These are phyloP conservation scores for Suillus sp. DNA, from an alignment of 768 basidiomycete species.

Conservation along the genomic window DNA sequence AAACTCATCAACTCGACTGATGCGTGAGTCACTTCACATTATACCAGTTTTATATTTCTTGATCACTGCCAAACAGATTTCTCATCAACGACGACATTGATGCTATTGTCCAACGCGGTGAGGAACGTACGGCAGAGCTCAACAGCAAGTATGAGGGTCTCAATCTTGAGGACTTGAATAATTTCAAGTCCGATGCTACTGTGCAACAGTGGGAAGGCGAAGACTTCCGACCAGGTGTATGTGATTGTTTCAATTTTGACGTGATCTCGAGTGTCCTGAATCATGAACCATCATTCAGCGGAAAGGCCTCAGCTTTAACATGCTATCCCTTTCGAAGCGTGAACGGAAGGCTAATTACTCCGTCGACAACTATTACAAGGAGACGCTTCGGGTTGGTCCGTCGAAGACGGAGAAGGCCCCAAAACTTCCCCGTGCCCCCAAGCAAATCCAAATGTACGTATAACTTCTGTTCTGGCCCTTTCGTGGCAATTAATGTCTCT, in stretches of 20 bases:
- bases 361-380: constrained; percentile 94
- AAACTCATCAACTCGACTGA: constrained; percentile 86
- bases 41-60: constrained; percentile 9
- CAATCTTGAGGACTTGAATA: constrained; percentile 92
- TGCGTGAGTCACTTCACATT: constrained; percentile 49
- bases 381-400: constrained; percentile 78
- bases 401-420: constrained; percentile 81
- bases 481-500: neutral
- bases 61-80: constrained; percentile 43
- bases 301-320: constrained; percentile 71
- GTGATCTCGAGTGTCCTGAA: constrained; percentile 9
- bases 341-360: constrained; percentile 95
- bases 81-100: constrained; percentile 91
- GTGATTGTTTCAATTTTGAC: constrained; percentile 21
- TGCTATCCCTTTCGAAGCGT: constrained; percentile 87
- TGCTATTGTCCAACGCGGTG: constrained; percentile 87
- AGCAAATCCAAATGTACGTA: constrained; percentile 80
- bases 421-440: constrained; percentile 83
- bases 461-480: neutral
- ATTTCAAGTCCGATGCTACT: constrained; percentile 93
- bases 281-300: constrained; percentile 40
- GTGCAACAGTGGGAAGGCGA: constrained; percentile 97
- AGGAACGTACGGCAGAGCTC: constrained; percentile 85
- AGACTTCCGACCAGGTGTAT: constrained; percentile 78
- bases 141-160: constrained; percentile 91